Percentiles rank a stretch among this genome's conserved stretches.
Conservation (phyloP, 2,329 filamentous ascomycete species). For the Berkeleyomyces basicola region DNA sequence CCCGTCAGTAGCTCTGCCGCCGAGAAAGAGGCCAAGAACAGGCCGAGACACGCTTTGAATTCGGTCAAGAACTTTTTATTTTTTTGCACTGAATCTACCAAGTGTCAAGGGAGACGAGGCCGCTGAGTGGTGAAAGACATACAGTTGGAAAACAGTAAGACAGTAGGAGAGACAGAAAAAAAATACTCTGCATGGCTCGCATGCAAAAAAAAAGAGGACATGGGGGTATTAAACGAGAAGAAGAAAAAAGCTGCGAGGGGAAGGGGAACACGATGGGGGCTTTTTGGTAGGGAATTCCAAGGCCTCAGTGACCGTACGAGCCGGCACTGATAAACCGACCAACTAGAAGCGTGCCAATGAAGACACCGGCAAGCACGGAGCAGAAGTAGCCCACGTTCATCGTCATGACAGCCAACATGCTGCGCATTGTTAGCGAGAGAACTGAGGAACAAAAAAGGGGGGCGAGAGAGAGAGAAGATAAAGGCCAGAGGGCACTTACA, state of each 20-base stretch:
- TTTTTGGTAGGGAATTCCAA: neutral
- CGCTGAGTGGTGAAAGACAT: neutral
- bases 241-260: neutral
- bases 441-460: neutral
- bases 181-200: neutral
- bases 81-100: neutral
- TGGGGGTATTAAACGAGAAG: neutral
- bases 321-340: constrained; percentile 41
- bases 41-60: neutral
- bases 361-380: constrained; percentile 61
- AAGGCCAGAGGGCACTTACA: constrained; percentile 43
- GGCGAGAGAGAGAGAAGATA: neutral
- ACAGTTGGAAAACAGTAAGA: neutral
- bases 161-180: neutral
- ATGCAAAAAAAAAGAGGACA: neutral
- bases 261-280: neutral
- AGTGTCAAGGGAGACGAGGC: neutral
- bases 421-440: constrained; percentile 22
- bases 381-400: constrained; percentile 75
- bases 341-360: constrained; percentile 69
- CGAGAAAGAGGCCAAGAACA: neutral
- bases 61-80: neutral
- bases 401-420: constrained; percentile 87
- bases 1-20: neutral
- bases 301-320: neutral